Evolutionary conservation across 2,329 filamentous ascomycete species (phyloP), one percentile per base, ranked within the genome.

Genomic region (Gaeumannomyces tritici): DNA sequence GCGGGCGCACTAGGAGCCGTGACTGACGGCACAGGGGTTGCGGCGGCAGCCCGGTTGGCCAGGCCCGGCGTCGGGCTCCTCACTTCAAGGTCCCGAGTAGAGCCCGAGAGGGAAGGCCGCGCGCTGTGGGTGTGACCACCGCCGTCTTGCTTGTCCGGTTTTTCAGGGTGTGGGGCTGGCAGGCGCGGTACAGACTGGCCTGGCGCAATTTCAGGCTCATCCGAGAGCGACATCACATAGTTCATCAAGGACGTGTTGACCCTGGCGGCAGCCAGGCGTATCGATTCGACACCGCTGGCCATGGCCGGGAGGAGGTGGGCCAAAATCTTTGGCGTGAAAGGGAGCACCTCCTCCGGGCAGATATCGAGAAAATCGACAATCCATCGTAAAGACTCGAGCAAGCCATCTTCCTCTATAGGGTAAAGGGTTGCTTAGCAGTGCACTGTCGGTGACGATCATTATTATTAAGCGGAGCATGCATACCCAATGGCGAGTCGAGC

Each of bases 281-380:
- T 96, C 56, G 88, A 86, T 67, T 98, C 93, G 15, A 95, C 89
- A 61, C 89, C 90, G 70, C 93, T 96, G 6, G 93, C 93, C 83
- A 99, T 91, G 31, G 93, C 92, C 21, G 95, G 96, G 31, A 99
- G 83, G 62, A 99, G 89, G 70, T 97, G 91, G 1, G 92, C 91
- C 56, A 99, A 78, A 33, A 99, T 88, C 68, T 91, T 90, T 27
- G 96, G 96, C 0, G 96, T 95, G 73, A 98, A 98, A 4, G 90
- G 90, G 55, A 99, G 81, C 4, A 99, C 96, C 70, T 99, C 95
- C 72, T 97, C 95, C 0, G 95, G 93, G 69, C 93, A 97, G 57
- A 99, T 98, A 66, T 98, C 93, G 68, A 99, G 89, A 72, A 99
- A 97, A 64, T 89, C 90, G 67, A 97, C 92, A 66, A 99, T 92